Evolutionary conservation across 2,329 filamentous ascomycete genomes (phyloP).

Genomic region (Curvularia spicifera): DNA sequence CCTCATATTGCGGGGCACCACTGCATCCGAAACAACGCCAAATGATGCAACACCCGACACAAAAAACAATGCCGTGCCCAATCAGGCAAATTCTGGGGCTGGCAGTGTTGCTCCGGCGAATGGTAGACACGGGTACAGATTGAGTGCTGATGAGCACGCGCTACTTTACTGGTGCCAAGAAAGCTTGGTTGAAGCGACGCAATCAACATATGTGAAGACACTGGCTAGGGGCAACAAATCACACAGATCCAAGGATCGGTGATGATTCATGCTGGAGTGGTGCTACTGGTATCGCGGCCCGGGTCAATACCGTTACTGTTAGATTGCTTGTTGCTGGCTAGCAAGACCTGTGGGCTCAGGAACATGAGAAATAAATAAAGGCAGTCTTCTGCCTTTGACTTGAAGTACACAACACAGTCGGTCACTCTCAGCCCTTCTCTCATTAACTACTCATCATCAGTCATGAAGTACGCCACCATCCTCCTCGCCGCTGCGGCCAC

Average conservation of each 20-base stretch:
- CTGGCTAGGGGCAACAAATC: conserved; percentile 3
- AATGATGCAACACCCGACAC: conserved; percentile 27
- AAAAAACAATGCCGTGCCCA: conserved; percentile 20
- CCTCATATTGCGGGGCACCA: conserved; percentile 20
- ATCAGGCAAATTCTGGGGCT: conserved; percentile 29
- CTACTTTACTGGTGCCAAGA: conserved; percentile 24
- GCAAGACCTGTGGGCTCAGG: background rate
- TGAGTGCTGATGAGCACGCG: conserved; percentile 20
- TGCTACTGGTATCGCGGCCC: conserved; percentile 21
- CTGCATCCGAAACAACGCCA: conserved; percentile 21
- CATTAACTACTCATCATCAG: background rate
- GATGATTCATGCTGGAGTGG: conserved; percentile 9
- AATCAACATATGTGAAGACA: conserved; percentile 28
- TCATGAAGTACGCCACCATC: conserved; percentile 43
- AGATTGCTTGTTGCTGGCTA: conserved; percentile 17
- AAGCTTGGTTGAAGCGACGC: conserved; percentile 19
- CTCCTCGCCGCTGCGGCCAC: conserved; percentile 43
- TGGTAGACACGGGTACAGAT: conserved; percentile 18
- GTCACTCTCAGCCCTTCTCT: background rate
- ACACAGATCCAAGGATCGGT: conserved; percentile 15
- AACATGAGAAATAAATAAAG: conserved; percentile 22
- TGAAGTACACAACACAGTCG: background rate
- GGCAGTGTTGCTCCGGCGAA: conserved; percentile 21
- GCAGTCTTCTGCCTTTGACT: background rate
- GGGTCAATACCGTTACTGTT: conserved; percentile 15